Percentiles rank a stretch among this genome's conserved stretches.
Evolutionary conservation across 495 filamentous ascomycete genomes (phyloP).

Genomic region (Lasiosphaeria ovina): DNA sequence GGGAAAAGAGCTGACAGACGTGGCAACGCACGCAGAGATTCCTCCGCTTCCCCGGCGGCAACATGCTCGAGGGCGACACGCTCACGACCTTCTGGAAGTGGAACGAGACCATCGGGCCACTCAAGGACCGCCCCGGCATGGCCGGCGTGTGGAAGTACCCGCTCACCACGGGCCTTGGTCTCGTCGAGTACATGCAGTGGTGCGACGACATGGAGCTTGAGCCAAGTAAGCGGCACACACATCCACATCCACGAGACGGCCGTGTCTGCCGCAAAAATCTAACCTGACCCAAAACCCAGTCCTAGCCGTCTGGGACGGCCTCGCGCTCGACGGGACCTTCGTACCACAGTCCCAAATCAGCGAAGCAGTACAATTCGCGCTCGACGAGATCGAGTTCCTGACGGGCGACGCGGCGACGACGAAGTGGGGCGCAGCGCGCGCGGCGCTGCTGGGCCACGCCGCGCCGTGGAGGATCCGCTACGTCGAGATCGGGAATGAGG

Average conservation of each 20-base stretch:
- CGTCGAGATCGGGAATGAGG: conserved; percentile 68
- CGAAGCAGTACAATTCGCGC: conserved; percentile 56
- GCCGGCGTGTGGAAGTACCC: conserved; percentile 61
- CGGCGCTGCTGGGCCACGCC: conserved; percentile 53
- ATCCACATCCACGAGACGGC: background rate
- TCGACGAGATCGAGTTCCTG: conserved; percentile 68
- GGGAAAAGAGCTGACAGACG: background rate
- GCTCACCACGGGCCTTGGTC: conserved; percentile 61
- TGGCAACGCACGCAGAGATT: conserved; percentile 34
- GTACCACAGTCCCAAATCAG: conserved; percentile 40
- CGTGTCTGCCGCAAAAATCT: too few species aligned
- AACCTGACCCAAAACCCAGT: conserved; percentile 8
- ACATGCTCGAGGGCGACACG: conserved; percentile 61
- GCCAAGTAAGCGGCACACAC: conserved; percentile 32
- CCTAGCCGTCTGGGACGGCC: conserved; percentile 56
- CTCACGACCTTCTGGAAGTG: conserved; percentile 60
- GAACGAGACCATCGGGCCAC: conserved; percentile 65
- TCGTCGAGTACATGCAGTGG: conserved; percentile 65
- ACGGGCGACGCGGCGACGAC: conserved; percentile 55
- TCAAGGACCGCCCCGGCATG: conserved; percentile 61
- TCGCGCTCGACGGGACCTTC: conserved; percentile 55
- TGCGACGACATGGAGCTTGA: conserved; percentile 61
- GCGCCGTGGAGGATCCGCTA: conserved; percentile 58
- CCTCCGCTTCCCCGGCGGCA: conserved; percentile 65
- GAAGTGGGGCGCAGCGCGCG: conserved; percentile 57